phyloP scores from a whole-genome alignment of 768 basidiomycete species.

The Phlebiopsis gigantea region DNA sequence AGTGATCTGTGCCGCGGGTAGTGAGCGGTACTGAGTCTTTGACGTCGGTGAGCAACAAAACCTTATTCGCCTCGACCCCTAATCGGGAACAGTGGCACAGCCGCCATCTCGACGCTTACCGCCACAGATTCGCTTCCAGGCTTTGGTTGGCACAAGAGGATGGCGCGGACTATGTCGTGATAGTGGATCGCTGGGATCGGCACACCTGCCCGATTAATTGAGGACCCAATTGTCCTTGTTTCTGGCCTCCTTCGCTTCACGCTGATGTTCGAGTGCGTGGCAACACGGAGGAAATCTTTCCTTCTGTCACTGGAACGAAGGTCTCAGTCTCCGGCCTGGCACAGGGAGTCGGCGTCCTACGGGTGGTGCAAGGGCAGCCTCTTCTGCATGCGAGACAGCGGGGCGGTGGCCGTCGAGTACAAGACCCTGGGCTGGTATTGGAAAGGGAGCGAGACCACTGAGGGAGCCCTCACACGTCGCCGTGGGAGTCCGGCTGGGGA shows the following conservation, averaged over 20 bases:
- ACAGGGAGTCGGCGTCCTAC: not conserved
- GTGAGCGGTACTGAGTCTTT: not conserved
- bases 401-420: not conserved
- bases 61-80: slow-evolving; percentile 8
- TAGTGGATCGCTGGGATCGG: slow-evolving; percentile 7
- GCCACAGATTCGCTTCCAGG: not conserved
- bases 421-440: not conserved
- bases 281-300: not conserved
- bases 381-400: not conserved
- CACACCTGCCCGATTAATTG: slow-evolving; percentile 8
- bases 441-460: not conserved
- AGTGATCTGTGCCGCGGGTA: not conserved
- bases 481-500: not conserved
- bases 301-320: not conserved
- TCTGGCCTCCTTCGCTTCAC: not conserved
- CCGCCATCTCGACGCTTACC: slow-evolving; percentile 4
- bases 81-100: not conserved
- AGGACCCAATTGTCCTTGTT: not conserved
- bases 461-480: not conserved
- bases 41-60: slow-evolving; percentile 2
- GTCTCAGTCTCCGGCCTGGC: not conserved
- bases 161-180: not conserved
- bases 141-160: not conserved
- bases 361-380: not conserved
- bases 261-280: not conserved